These are phyloP conservation scores for Candida pseudofarinosa DNA, from an alignment of 805 yeast species.

Conservation along the genomic window DNA sequence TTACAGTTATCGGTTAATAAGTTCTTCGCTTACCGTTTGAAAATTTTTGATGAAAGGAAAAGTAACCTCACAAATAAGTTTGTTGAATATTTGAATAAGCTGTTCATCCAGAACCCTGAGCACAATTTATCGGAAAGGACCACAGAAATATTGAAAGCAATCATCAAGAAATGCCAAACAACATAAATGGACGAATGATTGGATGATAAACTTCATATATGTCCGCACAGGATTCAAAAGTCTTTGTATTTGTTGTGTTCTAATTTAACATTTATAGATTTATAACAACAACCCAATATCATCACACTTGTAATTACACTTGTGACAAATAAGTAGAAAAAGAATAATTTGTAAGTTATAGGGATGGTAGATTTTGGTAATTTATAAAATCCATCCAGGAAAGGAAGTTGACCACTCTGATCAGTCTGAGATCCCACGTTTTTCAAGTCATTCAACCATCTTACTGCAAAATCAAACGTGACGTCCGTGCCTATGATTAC, in stretches of 20 bases:
- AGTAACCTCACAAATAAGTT: conserved; percentile 27
- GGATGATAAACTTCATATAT: too few species aligned
- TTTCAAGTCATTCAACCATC: conserved; percentile 46
- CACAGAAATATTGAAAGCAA: conserved; percentile 33
- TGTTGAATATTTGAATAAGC: conserved; percentile 21
- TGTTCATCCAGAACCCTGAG: conserved; percentile 17
- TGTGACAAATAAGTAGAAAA: conserved; percentile 15
- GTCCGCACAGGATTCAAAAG: conserved; percentile 1
- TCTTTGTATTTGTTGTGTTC: conserved; percentile 14
- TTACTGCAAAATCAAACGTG: conserved; percentile 52
- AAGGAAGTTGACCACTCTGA: conserved; percentile 25
- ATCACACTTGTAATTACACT: conserved; percentile 20
- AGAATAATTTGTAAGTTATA: conserved; percentile 19
- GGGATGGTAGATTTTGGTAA: conserved; percentile 30
- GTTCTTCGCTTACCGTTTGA: conserved; percentile 56
- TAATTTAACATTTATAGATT: conserved; percentile 16
- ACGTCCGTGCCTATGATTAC: conserved; percentile 63
- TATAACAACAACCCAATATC: conserved; percentile 22
- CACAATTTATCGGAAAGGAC: conserved; percentile 21
- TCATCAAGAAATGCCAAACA: conserved; percentile 33
- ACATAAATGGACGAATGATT: too few species aligned
- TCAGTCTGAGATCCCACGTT: conserved; percentile 14
- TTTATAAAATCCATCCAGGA: conserved; percentile 36
- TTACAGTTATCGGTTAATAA: conserved; percentile 70
- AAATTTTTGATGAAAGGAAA: conserved; percentile 27